Percentiles rank a stretch among this genome's conserved stretches.
phyloP scores from a whole-genome alignment of 2,329 filamentous ascomycete genomes.

The Monilinia laxa region DNA sequence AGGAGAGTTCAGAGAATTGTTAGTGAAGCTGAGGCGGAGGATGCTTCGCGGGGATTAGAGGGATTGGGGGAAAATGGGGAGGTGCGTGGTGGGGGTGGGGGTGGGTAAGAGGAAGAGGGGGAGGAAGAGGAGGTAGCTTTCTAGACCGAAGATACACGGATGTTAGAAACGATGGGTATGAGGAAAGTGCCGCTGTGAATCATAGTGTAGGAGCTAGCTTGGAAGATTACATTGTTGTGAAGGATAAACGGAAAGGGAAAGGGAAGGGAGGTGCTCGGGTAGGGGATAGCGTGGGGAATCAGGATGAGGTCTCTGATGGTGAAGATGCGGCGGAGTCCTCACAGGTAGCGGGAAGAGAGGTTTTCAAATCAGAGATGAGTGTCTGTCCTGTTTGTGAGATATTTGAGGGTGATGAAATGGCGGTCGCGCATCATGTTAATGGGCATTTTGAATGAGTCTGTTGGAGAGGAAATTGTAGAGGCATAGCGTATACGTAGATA shows the following conservation, averaged over 20 bases:
- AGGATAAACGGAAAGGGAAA: constrained; percentile 23
- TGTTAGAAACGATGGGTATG: constrained; percentile 28
- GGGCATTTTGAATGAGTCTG: constrained; percentile 33
- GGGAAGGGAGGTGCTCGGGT: constrained; percentile 31
- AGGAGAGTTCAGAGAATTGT: constrained; percentile 36
- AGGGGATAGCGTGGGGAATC: constrained; percentile 19
- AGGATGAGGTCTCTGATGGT: constrained; percentile 21
- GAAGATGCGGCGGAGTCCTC: constrained; percentile 24
- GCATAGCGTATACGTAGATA: too few species aligned
- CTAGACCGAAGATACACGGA: constrained; percentile 25
- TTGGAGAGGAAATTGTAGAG: too few species aligned
- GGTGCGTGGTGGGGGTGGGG: background rate
- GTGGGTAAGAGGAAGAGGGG: constrained; percentile 23
- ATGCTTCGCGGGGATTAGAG: background rate
- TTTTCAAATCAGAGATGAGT: background rate
- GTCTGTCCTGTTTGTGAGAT: constrained; percentile 37
- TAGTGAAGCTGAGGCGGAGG: constrained; percentile 29
- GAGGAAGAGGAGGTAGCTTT: constrained; percentile 13
- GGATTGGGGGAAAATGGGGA: background rate
- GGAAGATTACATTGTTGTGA: constrained; percentile 18
- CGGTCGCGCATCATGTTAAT: constrained; percentile 38
- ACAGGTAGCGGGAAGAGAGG: background rate
- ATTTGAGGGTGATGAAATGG: constrained; percentile 38
- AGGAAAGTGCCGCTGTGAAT: constrained; percentile 22
- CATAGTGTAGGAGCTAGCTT: background rate